Evolutionary conservation across 2,329 filamentous ascomycete species (phyloP).

Genomic region (Calonectria multiphialidica): DNA sequence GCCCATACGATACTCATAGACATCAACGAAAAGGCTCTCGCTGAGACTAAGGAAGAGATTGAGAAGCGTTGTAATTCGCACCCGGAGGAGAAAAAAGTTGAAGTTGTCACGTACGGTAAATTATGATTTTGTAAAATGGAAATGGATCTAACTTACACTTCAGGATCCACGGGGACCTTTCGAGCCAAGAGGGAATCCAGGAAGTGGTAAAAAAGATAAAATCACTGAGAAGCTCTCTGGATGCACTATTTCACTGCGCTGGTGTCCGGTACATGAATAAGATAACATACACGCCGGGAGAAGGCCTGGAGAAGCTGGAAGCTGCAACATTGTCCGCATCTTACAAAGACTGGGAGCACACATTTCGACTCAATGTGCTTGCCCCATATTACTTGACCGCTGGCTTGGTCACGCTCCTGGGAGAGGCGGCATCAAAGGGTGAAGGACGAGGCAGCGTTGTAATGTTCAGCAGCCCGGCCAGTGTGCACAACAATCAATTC

Average conservation of each 20-base stretch:
- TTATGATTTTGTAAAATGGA: background rate
- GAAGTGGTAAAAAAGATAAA: background rate
- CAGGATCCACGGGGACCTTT: background rate
- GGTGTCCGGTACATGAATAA: conserved; percentile 1
- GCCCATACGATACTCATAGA: conserved; percentile 1
- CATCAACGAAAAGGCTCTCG: background rate
- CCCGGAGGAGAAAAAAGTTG: background rate
- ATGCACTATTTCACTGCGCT: conserved; percentile 1
- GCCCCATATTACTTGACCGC: conserved; percentile 2
- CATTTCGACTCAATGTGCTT: background rate
- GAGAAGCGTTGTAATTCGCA: background rate
- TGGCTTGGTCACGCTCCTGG: background rate
- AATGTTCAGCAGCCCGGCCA: conserved; percentile 6
- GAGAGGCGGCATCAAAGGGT: background rate
- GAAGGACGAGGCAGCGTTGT: background rate
- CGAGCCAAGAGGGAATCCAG: background rate
- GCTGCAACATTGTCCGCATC: background rate
- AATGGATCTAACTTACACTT: background rate
- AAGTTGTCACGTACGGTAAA: background rate
- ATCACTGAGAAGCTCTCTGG: background rate
- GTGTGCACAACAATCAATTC: conserved; percentile 6
- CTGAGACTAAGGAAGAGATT: background rate
- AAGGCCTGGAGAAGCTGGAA: background rate
- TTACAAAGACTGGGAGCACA: conserved; percentile 1
- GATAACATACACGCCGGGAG: background rate